Evolutionary conservation across 164 flowering plant species (phyloP), one percentile per base, ranked within the genome.

Genomic region (Brasenia schreberi): DNA sequence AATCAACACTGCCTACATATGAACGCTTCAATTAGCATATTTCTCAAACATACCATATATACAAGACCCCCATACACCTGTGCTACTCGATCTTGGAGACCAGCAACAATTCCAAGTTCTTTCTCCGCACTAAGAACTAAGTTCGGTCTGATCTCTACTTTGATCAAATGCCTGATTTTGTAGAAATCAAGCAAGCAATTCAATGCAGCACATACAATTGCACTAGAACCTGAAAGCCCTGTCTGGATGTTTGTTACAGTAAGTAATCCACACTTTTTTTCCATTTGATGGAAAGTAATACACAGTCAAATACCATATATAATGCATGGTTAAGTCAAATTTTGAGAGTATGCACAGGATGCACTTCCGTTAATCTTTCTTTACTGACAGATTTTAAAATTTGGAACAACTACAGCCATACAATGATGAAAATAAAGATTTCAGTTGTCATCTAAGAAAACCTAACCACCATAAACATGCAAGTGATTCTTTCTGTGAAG

Each of bases 201-300:
- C 27, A 94, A 73, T 23, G 97, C 89, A 61, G 99, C 97, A 83
- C 87, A 84, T 5, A 89, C 96, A 66, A 94, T 91, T 16, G 96
- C 99, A 80, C 99, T 91, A 4, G 99, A 94, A 78, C 99, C 99
- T 65, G 99, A 94, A 79, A 94, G 97, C 70, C 99, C 99, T 65
- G 90, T 78, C 99, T 94, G 86, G 66, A 79, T 76, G 42, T 61
- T 70, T 74, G 74, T 78, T 79, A 77, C 17, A 19, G n/a, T 18
- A 52, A 49, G 56, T 14, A 49, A 49, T 9, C 39, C 39, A 33
- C 39, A 33, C 39, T 33, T 33, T 3, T 33, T 33, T 33, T 33
- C 39, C 4, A 33, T 33, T 33, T 33, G 39, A 33, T 33, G 39
- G 39, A 33, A 33, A 33, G 39, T 33, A 33, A 33, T 33, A 33